A percentile compares a stretch with the other conserved stretches of the same genome.
These are phyloP conservation scores for Candida hungchunana DNA, from an alignment of 805 yeast species.

Conservation along the genomic window DNA sequence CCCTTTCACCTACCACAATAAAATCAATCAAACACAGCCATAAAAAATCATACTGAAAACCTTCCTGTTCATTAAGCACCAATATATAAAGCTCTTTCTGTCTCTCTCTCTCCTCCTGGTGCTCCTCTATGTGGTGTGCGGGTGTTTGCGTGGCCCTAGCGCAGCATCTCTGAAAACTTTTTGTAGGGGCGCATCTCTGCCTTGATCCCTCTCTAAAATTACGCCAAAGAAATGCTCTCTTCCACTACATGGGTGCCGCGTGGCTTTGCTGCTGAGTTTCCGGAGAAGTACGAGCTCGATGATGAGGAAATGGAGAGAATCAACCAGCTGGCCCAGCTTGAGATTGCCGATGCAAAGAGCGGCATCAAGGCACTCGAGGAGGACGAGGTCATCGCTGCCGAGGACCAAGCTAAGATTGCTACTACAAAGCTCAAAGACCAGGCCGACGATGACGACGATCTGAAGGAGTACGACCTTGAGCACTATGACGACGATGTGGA, in stretches of 20 bases:
- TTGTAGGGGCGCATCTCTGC: neutral
- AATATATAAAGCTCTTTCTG: no score
- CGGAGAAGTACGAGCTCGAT: constrained; percentile 80
- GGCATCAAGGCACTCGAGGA: constrained; percentile 48
- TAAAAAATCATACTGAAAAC: no score
- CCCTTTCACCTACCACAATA: no score
- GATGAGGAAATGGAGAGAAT: constrained; percentile 94
- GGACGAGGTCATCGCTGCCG: constrained; percentile 23
- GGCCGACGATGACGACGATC: constrained; percentile 71
- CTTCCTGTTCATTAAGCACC: no score
- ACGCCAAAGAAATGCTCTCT: constrained; percentile 62
- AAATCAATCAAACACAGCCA: no score
- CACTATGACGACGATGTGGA: constrained; percentile 67
- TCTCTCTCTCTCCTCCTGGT: no score
- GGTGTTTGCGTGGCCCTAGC: no score
- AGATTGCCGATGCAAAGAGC: constrained; percentile 70
- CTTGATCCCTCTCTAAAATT: neutral
- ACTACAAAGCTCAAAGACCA: constrained; percentile 33
- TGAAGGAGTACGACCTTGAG: constrained; percentile 84
- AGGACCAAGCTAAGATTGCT: constrained; percentile 24
- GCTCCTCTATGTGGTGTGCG: no score
- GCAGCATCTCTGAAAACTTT: constrained; percentile 5
- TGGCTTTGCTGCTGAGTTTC: constrained; percentile 91
- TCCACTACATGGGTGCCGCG: constrained; percentile 95
- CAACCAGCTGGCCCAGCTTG: constrained; percentile 76